phyloP scores from a whole-genome alignment of 352 stramenopile genomes.

The Halophytophthora polymorphica region DNA sequence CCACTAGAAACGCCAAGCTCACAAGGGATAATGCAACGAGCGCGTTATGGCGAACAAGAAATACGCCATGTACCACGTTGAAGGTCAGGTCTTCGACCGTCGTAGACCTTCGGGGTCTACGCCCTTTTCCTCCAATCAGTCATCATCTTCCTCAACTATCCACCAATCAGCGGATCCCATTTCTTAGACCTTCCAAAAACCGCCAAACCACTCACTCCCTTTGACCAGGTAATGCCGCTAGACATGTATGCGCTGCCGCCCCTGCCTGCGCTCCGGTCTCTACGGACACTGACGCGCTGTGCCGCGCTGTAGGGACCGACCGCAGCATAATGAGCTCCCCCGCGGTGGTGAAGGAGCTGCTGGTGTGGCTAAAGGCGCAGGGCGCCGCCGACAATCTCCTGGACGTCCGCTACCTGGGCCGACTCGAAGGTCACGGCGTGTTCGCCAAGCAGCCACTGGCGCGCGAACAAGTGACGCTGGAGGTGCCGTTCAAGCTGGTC shows the following conservation, averaged over 20 bases:
- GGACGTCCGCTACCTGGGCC: conserved; percentile 39
- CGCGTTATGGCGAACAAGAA: too few species aligned
- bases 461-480: conserved; percentile 38
- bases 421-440: conserved; percentile 45
- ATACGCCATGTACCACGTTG: too few species aligned
- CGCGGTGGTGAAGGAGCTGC: conserved; percentile 23
- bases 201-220: neutral
- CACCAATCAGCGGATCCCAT: too few species aligned
- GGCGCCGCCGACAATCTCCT: conserved; percentile 26
- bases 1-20: neutral
- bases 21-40: too few species aligned
- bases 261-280: too few species aligned
- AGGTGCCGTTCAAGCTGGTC: conserved; percentile 47
- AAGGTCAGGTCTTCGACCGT: too few species aligned
- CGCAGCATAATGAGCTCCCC: conserved; percentile 22
- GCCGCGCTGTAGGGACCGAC: neutral
- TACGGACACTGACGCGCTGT: too few species aligned
- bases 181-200: too few species aligned
- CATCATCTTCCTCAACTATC: too few species aligned
- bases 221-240: neutral
- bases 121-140: too few species aligned
- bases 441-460: conserved; percentile 37
- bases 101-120: too few species aligned
- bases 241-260: too few species aligned
- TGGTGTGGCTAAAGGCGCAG: conserved; percentile 36